Conservation (phyloP, 495 filamentous ascomycete species). For the Xylaria flabelliformis region DNA sequence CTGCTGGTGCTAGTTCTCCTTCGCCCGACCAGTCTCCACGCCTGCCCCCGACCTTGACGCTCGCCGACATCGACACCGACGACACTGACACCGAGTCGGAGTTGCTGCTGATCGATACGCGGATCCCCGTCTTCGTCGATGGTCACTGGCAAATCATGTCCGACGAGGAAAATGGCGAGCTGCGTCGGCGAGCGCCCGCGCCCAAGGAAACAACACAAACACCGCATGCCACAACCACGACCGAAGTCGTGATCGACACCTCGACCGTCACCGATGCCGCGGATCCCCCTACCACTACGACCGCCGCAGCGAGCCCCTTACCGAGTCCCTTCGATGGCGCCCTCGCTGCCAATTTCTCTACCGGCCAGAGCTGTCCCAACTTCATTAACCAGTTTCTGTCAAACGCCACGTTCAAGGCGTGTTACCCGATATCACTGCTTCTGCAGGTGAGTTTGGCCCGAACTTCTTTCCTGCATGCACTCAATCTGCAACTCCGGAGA, state of each 20-base stretch:
- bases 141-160: constrained; percentile 50
- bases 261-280: constrained; percentile 38
- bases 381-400: constrained; percentile 74
- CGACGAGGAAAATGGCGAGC: constrained; percentile 35
- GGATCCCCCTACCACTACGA: constrained; percentile 34
- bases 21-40: constrained; percentile 37
- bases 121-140: constrained; percentile 40
- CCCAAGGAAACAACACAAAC: constrained; percentile 19
- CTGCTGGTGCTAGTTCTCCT: constrained; percentile 26
- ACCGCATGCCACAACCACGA: constrained; percentile 15
- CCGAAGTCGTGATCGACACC: constrained; percentile 41
- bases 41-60: constrained; percentile 31
- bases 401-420: constrained; percentile 67
- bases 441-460: constrained; percentile 58
- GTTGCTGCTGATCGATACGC: constrained; percentile 44
- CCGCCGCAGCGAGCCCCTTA: constrained; percentile 50
- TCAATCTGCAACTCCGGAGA: not conserved
- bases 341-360: constrained; percentile 69
- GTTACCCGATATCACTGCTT: constrained; percentile 77
- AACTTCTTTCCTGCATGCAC: not conserved
- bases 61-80: constrained; percentile 2
- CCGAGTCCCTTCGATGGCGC: constrained; percentile 76
- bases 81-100: constrained; percentile 10
- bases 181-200: constrained; percentile 28
- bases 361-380: constrained; percentile 57